Evolutionary conservation across 352 stramenopile species (phyloP).

Genomic region (Hyaloperonospora arabidopsidis): DNA sequence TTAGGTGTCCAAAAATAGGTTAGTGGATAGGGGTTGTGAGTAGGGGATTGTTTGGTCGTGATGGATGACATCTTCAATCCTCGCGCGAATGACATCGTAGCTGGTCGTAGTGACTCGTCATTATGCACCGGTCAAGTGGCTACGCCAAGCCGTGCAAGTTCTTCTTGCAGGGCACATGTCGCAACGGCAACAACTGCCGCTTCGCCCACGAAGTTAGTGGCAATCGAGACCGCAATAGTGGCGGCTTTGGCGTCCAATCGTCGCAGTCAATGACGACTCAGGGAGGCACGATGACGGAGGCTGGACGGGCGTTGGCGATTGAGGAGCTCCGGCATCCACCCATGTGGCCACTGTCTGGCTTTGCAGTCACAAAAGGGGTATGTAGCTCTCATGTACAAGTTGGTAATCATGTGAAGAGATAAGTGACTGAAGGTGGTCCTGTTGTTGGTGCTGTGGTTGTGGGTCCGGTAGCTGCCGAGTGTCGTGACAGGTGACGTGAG

Average conservation of each 20-base stretch:
- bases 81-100: too few species aligned
- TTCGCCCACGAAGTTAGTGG: slow-evolving; percentile 43
- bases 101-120: too few species aligned
- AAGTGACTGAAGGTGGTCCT: not conserved
- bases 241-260: slow-evolving; percentile 9
- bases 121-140: not conserved
- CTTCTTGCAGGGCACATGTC: slow-evolving; percentile 60
- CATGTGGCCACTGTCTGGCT: slow-evolving; percentile 59
- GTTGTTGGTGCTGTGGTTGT: too few species aligned
- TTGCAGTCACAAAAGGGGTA: slow-evolving; percentile 55
- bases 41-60: too few species aligned
- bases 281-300: slow-evolving; percentile 35
- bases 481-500: slow-evolving; percentile 54
- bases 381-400: slow-evolving; percentile 5
- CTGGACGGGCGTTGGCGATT: slow-evolving; percentile 37
- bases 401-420: not conserved
- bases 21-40: too few species aligned
- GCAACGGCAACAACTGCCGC: slow-evolving; percentile 59
- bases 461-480: slow-evolving; percentile 36
- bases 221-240: slow-evolving; percentile 11
- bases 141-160: slow-evolving; percentile 44
- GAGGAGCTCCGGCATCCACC: slow-evolving; percentile 50
- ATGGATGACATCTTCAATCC: too few species aligned
- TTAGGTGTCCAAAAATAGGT: too few species aligned
- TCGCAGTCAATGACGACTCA: slow-evolving; percentile 19